Conservation (phyloP, 805 yeast species). For the Lipomyces sp. region DNA sequence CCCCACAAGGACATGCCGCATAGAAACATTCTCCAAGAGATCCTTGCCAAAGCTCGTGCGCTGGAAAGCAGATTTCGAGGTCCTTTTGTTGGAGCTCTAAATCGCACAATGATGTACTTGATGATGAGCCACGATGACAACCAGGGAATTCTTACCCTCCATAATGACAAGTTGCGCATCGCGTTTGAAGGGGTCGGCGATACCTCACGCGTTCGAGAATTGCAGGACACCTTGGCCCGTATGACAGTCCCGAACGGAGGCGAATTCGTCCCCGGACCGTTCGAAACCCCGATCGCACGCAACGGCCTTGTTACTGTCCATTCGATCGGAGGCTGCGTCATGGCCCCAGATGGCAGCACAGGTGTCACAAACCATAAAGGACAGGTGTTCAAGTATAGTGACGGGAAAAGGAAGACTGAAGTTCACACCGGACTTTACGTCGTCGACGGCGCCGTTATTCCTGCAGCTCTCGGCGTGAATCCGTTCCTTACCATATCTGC, state of each 20-base stretch:
- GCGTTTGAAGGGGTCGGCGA: not conserved
- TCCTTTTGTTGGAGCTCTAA: not conserved
- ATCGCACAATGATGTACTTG: not conserved
- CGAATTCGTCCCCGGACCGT: not conserved
- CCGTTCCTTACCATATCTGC: constrained; percentile 1
- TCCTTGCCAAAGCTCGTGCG: not conserved
- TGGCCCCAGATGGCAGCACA: not conserved
- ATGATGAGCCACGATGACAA: constrained; percentile 2
- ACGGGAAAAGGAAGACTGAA: not conserved
- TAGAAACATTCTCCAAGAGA: not conserved
- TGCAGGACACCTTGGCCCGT: not conserved
- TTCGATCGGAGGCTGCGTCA: constrained; percentile 2
- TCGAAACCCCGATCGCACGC: not conserved
- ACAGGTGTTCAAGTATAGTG: constrained; percentile 1
- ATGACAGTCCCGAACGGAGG: not conserved
- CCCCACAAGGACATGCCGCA: not conserved
- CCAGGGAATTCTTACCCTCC: not conserved
- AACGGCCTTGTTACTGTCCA: not conserved
- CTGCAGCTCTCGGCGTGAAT: not conserved
- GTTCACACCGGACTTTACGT: not conserved
- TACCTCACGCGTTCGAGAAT: not conserved
- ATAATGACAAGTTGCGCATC: not conserved
- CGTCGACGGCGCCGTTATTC: not conserved
- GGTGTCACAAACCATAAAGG: not conserved
- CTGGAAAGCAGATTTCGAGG: not conserved